Evolutionary conservation across 1,139 yeast species (phyloP).

Genomic region (Lodderomyces elongisporus): DNA sequence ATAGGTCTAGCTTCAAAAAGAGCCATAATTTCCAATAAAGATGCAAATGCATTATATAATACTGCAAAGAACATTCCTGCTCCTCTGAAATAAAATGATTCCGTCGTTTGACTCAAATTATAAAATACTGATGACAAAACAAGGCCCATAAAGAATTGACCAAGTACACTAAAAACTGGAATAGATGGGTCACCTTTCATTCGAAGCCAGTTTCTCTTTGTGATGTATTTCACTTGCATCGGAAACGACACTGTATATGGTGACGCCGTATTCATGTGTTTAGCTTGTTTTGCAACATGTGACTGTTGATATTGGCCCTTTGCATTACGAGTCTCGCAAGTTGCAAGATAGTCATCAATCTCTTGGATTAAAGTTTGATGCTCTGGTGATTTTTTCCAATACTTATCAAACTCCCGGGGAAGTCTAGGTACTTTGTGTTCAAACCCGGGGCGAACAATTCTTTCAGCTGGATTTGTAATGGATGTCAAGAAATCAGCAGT

Average conservation of each 20-base stretch:
- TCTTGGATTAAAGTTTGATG: conserved; percentile 12
- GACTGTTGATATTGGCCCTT: conserved; percentile 15
- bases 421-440: conserved; percentile 23
- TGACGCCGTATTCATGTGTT: conserved; percentile 20
- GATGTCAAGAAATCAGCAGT: conserved; percentile 80
- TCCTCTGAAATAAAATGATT: conserved; percentile 53
- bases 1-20: conserved; percentile 56
- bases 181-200: conserved; percentile 28
- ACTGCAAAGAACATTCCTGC: conserved; percentile 55
- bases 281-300: conserved; percentile 29
- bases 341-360: conserved; percentile 16
- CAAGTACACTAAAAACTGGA: conserved; percentile 21
- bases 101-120: conserved; percentile 41
- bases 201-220: conserved; percentile 24
- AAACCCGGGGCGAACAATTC: conserved; percentile 47
- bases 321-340: conserved; percentile 7
- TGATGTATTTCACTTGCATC: conserved; percentile 30
- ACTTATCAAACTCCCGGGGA: conserved; percentile 20
- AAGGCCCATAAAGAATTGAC: conserved; percentile 28
- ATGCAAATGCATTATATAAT: conserved; percentile 51
- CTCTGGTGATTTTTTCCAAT: conserved; percentile 22
- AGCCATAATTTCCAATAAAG: conserved; percentile 53
- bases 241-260: conserved; percentile 31
- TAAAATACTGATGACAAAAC: conserved; percentile 48
- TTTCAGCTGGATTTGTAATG: conserved; percentile 64